Evolutionary conservation across 2,329 filamentous ascomycete species (phyloP), one percentile per base, ranked within the genome.

Genomic region (Ophiobolus disseminans): DNA sequence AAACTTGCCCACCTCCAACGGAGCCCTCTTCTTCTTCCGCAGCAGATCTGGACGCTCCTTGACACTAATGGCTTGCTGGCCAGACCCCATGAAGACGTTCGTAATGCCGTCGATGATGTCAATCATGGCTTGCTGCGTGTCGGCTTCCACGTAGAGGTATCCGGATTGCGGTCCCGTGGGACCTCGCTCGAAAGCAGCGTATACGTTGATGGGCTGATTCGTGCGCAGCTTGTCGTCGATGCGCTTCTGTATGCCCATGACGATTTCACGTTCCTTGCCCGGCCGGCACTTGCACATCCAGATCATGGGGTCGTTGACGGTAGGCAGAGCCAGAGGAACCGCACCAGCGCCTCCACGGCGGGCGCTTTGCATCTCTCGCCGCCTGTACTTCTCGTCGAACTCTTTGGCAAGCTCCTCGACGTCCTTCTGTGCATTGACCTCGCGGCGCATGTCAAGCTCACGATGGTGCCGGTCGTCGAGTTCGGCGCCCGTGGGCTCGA

Each of bases 1-100:
- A 83, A 94, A 99, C 28, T 91, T 91, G 56, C 93, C 93, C 8
- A 88, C 89, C 62, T 94, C 86, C 25, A 99, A 79, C 13, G 68
- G 64, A 38, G 91, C 89, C 2, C 89, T 93, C 77, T 96, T 96
- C 52, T 86, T 87, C 21, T 96, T 90, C 41, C 91, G 86, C 14
- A 99, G 81, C n/a, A 99, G 82, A 74, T 97, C 94, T 1, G 94
- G 93, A 87, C 97, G 96, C 74, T 99, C 94, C 73, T 96, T 96
- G 65, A 97, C 91, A 39, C 94, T 90, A 32, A 99, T 91, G 41
- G 97, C 79, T 35, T 92, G 84, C 76, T 94, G 87, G 74, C 91
- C 94, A 21, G 85, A 88, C 47, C 91, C 86, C 44, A 93, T 90
- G 71, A 97, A 99, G 28, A 96, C 89, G 67, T 96, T 91, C 53